These are phyloP conservation scores for Diaporthe caulivora DNA, from an alignment of 2,329 filamentous ascomycete genomes.

Conservation along the genomic window DNA sequence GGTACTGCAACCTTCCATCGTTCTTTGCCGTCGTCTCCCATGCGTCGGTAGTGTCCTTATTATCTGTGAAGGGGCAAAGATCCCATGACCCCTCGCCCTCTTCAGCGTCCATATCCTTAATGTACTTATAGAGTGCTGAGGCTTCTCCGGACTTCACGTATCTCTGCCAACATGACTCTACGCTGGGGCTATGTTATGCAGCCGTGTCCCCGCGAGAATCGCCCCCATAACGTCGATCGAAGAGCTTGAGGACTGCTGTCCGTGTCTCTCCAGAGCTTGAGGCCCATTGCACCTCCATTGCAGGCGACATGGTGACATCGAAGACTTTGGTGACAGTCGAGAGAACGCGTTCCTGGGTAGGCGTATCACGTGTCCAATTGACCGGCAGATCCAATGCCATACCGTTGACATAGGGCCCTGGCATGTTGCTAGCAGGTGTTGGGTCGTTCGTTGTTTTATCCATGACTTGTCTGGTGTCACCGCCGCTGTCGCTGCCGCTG, in stretches of 20 bases:
- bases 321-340: constrained; percentile 6
- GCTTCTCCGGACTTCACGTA: constrained; percentile 15
- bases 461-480: not conserved
- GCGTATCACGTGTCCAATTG: not conserved
- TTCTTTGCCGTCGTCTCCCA: constrained; percentile 8
- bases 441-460: not conserved
- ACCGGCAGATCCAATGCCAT: not conserved
- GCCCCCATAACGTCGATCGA: constrained; percentile 9
- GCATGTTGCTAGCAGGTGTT: not conserved
- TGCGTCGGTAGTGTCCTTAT: not conserved
- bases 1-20: not conserved
- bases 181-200: not conserved
- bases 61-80: no score
- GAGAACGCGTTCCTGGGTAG: constrained; percentile 4
- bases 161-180: constrained; percentile 13
- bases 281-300: constrained; percentile 4
- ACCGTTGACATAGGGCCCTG: not conserved
- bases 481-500: not conserved
- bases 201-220: not conserved
- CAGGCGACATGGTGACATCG: not conserved
- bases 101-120: not conserved
- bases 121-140: not conserved
- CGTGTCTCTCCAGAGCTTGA: not conserved
- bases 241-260: constrained; percentile 9
- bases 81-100: no score